Evolutionary conservation across 2,329 filamentous ascomycete species (phyloP).

Genomic region (Trichoderma lentiforme): DNA sequence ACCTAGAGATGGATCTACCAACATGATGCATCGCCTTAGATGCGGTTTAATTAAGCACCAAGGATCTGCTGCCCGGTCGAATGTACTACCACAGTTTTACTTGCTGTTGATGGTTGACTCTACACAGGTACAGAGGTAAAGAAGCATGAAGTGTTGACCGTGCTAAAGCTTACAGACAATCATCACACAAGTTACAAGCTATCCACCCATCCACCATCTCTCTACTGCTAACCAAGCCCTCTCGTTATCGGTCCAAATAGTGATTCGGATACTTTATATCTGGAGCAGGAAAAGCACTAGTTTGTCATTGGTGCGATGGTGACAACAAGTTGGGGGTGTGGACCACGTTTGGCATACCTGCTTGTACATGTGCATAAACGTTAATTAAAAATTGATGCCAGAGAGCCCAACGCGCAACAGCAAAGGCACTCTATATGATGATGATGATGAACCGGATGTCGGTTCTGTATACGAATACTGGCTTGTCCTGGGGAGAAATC

Average conservation of each 20-base stretch:
- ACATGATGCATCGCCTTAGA: neutral
- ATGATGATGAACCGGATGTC: neutral
- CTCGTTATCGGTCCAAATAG: neutral
- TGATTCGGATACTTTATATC: neutral
- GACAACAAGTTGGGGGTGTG: neutral
- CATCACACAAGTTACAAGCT: neutral
- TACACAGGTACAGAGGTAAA: neutral
- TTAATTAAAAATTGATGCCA: neutral
- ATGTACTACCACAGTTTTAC: neutral
- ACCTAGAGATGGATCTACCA: constrained; percentile 10
- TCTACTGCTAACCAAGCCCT: neutral
- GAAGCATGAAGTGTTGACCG: neutral
- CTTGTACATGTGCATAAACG: neutral
- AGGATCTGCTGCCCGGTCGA: neutral
- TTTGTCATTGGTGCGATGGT: neutral
- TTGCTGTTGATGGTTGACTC: neutral
- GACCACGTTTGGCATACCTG: neutral
- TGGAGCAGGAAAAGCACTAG: neutral
- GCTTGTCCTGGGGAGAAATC: neutral
- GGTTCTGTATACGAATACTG: neutral
- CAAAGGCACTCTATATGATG: neutral
- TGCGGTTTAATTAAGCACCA: neutral
- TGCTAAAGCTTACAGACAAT: neutral
- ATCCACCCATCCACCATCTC: neutral
- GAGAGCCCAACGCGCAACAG: neutral